Evolutionary conservation across 179 eudicot species (phyloP), one percentile per base, ranked within the genome.

Genomic region (Monotropa hypopitys): DNA sequence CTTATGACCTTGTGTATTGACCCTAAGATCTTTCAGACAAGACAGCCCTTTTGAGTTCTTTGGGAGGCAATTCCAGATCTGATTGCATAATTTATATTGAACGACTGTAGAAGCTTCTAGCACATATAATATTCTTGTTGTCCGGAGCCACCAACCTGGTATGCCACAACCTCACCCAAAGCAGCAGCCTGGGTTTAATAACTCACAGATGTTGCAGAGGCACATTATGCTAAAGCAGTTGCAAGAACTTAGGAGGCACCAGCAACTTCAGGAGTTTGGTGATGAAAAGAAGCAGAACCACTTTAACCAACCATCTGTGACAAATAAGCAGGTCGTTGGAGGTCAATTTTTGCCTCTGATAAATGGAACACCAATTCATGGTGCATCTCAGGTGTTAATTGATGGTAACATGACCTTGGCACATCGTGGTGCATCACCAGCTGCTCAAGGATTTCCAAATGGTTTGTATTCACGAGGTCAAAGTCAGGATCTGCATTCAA

Each of bases 231-330:
- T 80, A 63, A 88, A 84, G 77, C 87, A 84, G 79, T 57, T 87
- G 76, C 90, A 88, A 81, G 88, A 86, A 57, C 75, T 85, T 66
- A 84, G 82, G 83, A 72, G 80, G 83, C 83, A 75, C 49, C 85
- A 83, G 80, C 86, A 85, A 70, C 76, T 85, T 65, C 85, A 81
- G 76, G 84, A 74, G 1, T 51, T 80, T 7, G 70, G 79, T 54
- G 83, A 85, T 67, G 76, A 56, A 12, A 80, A 83, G 73, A 81
- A 84, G 53, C 88, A 85, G 45, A 83, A 77, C 79, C 74, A 78
- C 62, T 42, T 77, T 59, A 79, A 82, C 75, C 90, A 85, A 71
- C 78, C 77, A 53, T 40, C 83, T 38, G 57, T 67, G 11, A 40
- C 68, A 15, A 66, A 56, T 73, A 84, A 77, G 47, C 84, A 78